These are phyloP conservation scores for Chrysosporium keratinophilum DNA, from an alignment of 2,329 filamentous ascomycete genomes.

Conservation along the genomic window DNA sequence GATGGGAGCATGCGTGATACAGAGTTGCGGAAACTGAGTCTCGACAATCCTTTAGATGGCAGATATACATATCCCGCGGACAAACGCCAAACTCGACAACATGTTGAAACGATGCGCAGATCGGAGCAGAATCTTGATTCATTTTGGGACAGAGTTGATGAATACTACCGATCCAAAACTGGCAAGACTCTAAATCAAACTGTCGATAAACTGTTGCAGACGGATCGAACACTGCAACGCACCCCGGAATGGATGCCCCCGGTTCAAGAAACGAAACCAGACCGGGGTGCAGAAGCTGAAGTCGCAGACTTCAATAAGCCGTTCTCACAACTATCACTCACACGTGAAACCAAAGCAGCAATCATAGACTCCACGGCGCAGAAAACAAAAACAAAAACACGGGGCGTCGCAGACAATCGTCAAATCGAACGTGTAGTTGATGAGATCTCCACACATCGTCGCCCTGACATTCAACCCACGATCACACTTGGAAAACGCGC, in stretches of 20 bases:
- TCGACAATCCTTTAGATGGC: constrained; percentile 17
- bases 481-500: constrained; percentile 30
- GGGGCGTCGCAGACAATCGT: background rate
- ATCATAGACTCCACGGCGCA: background rate
- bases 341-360: background rate
- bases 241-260: constrained; percentile 41
- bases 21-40: background rate
- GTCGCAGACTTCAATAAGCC: background rate
- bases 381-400: constrained; percentile 6
- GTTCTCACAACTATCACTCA: background rate
- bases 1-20: background rate
- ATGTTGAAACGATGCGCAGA: constrained; percentile 34
- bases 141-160: constrained; percentile 37
- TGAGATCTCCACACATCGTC: background rate
- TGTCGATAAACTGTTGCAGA: constrained; percentile 2
- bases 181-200: constrained; percentile 7
- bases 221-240: constrained; percentile 29
- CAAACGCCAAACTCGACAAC: constrained; percentile 39
- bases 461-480: constrained; percentile 18
- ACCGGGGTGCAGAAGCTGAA: background rate
- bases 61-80: constrained; percentile 42
- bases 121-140: constrained; percentile 42
- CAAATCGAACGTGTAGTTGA: background rate
- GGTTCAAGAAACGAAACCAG: background rate
- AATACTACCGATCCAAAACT: constrained; percentile 1